These are phyloP conservation scores for Petunia secreta DNA, from an alignment of 257 asterid genomes.

Conservation along the genomic window DNA sequence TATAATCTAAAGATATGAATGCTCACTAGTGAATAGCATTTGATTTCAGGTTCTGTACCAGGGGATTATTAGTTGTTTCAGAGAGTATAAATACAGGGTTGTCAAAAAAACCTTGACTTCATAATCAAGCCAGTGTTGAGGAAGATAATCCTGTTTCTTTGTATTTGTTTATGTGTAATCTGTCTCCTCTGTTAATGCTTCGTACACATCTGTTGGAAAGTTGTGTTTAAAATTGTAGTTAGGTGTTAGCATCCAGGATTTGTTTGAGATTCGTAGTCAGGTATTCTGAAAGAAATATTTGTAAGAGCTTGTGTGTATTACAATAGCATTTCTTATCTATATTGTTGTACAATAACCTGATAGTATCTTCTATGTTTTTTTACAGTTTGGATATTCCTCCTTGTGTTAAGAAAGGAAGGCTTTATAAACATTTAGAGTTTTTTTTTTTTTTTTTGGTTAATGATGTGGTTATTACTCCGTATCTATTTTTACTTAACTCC, in stretches of 20 bases:
- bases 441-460: background rate
- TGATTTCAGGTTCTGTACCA: conserved; percentile 7
- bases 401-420: background rate
- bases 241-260: background rate
- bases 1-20: background rate
- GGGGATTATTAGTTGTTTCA: background rate
- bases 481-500: background rate
- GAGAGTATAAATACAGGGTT: background rate
- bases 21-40: background rate
- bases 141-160: background rate
- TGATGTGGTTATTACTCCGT: background rate
- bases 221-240: background rate
- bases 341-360: background rate
- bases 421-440: too few relatives aligned
- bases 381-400: background rate
- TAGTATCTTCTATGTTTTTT: background rate
- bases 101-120: background rate
- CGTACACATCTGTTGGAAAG: background rate
- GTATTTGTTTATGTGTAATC: background rate
- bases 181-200: background rate
- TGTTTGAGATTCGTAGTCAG: background rate
- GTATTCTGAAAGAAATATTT: background rate
- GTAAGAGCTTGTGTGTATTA: background rate
- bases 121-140: background rate
- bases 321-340: background rate